Base-by-base conservation (phyloP, 108 stramenopile species). In the Conticribra weissflogii region DNA sequence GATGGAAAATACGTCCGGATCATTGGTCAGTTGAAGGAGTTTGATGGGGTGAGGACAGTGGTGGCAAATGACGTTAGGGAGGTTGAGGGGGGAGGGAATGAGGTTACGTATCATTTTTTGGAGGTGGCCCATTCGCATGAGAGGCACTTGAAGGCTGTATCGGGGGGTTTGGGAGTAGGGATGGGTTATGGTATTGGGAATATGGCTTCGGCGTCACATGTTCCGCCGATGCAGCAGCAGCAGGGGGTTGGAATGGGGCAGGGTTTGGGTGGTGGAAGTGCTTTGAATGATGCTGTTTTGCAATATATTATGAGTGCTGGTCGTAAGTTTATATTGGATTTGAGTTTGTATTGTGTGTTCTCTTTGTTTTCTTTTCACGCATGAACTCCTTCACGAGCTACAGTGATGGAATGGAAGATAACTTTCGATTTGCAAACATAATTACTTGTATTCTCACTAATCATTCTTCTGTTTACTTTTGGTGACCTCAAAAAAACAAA, bases 81-180 rank as follows among this genome's bases (percentile, higher is more conserved):
- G 16, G 17, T 96, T 12, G 56, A 63, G 5, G 71, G 77, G 53
- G n/a, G n/a, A n/a, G 88, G 83, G 29, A 90, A 96, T 63, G 88
- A 94, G 64, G 5, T 96, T 8, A 90, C 95, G 1, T 82, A 92
- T 77, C 95, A 96, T 63, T 59, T 92, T 48, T 71, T 94, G 79
- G 86, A 91, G 74, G 88, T 91, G 27, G 86, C 90, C 2, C 79
- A 90, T 66, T 68, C 75, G 8, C 83, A 67, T 23, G 89, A 96
- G 72, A 81, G 67, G 53, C 60, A 69, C 71, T 32, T 53, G 16
- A 79, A 67, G 59, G 59, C 31, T 22, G 54, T 48, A 54, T 41
- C 54, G 45, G 31, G 50, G 14, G 30, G 1, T 2, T 47, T 19
- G 53, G 69, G 23, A 32, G 54, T 41, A 60, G 60, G 59, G 19